Evolutionary conservation across 352 stramenopile species (phyloP), one percentile per base, ranked within the genome.

Genomic region (Pythium dissotocum): DNA sequence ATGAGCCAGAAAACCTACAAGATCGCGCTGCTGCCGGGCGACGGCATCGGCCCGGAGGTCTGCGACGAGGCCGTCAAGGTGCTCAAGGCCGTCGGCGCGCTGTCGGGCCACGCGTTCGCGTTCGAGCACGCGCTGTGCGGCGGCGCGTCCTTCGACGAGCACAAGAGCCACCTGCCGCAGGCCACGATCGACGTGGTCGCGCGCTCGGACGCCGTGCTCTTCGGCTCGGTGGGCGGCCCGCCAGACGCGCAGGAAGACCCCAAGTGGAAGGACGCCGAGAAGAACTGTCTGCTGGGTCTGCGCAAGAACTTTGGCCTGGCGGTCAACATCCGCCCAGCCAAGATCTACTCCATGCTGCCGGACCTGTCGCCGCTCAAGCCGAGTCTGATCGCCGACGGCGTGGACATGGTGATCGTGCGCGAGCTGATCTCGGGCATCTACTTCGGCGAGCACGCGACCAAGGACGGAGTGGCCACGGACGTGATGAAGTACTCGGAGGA

Each of bases 21-120:
- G 72, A 97, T 99, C 65, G 98, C 97, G 12, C 84, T 99, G 61
- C 88, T 99, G 26, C 88, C 97, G 0, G 98, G 98, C 63, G 98
- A 99, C 82, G 98, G 98, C 63, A 99, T 99, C 77, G 98, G 98
- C n/a, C 98, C 98, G 8, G 98, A 99, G 82, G 98, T 99, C 42
- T 99, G 97, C 63, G 78, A 73, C 21, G 93, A 98, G 61, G 98
- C 95, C 36, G 94, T 98, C 62, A 80, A 88, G 13, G 97, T 98
- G 35, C 80, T 99, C 12, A 64, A 85, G 60, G 88, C 93, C 4
- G 75, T 97, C 8, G 89, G 80, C 28, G 76, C 75, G 61, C 82
- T 96, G 54, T 95, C 77, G 65, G 77, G 87, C 54, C 97, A 98
- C 70, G 71, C 97, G 69, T 97, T 99, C 48, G 76, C 97, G 42